Conservation (phyloP, 1,284 basidiomycete genomes). For the Fereydounia khargensis region DNA sequence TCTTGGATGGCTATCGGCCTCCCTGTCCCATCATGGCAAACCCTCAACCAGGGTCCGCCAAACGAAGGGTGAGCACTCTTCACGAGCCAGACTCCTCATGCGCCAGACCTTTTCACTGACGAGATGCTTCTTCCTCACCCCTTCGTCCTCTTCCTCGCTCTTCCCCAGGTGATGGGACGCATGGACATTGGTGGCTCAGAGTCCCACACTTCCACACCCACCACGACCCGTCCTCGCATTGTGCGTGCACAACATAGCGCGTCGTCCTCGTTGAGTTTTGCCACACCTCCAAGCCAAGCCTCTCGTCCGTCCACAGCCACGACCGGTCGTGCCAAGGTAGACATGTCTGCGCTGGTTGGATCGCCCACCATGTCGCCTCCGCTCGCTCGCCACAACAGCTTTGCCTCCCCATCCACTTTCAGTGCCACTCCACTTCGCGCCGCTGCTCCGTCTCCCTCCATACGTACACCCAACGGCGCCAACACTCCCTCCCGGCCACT, state of each 20-base stretch:
- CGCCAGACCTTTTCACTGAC: too few relatives aligned
- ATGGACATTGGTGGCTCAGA: constrained; percentile 18
- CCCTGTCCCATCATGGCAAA: too few relatives aligned
- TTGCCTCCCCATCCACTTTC: constrained; percentile 7
- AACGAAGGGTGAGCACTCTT: too few relatives aligned
- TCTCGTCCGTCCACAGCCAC: constrained; percentile 4
- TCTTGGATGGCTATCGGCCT: too few relatives aligned
- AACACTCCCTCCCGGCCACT: constrained; percentile 9
- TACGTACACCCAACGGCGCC: constrained; percentile 14
- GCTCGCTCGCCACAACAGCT: constrained; percentile 2
- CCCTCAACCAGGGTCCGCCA: too few relatives aligned
- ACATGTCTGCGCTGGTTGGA: constrained; percentile 27
- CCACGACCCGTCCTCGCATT: constrained; percentile 17
- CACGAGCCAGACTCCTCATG: too few relatives aligned
- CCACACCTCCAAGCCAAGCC: constrained; percentile 10
- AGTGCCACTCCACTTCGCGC: constrained; percentile 9
- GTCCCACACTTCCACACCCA: constrained; percentile 15
- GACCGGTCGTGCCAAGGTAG: constrained; percentile 21
- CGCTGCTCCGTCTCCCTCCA: constrained; percentile 13
- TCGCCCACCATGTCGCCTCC: constrained; percentile 24
- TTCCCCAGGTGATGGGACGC: constrained; percentile 33
- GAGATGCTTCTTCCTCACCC: too few relatives aligned
- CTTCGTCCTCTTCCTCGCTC: too few relatives aligned
- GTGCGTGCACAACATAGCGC: constrained; percentile 18
- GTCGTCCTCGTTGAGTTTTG: constrained; percentile 18